Conservation (phyloP, 1,284 basidiomycete genomes). For the Moesziomyces parantarcticus region DNA sequence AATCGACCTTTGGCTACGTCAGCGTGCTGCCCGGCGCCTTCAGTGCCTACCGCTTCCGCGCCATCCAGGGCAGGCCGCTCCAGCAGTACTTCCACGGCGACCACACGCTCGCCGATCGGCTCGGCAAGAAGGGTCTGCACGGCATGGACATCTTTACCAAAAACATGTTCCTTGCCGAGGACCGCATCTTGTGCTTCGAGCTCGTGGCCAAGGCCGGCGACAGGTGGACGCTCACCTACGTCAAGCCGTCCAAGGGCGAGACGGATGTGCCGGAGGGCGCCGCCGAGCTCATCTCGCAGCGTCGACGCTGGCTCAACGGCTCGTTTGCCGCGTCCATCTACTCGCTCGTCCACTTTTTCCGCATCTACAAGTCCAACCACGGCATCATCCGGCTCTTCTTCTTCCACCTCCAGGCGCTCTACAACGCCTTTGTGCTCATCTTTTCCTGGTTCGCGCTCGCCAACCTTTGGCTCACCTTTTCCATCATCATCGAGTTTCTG, state of each 20-base stretch:
- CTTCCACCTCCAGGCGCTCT: slow-evolving; percentile 93
- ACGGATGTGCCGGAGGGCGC: slow-evolving; percentile 92
- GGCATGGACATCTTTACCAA: slow-evolving; percentile 97
- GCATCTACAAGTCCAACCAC: slow-evolving; percentile 88
- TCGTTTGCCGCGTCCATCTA: slow-evolving; percentile 96
- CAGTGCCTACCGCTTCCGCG: slow-evolving; percentile 90
- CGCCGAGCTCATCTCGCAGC: slow-evolving; percentile 82
- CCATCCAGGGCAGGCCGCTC: slow-evolving; percentile 89
- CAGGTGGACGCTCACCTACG: slow-evolving; percentile 89
- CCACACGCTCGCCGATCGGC: slow-evolving; percentile 81
- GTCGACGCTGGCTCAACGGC: slow-evolving; percentile 94
- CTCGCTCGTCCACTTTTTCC: slow-evolving; percentile 87
- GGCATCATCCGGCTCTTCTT: slow-evolving; percentile 85
- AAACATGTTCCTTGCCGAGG: slow-evolving; percentile 73
- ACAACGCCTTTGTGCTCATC: slow-evolving; percentile 87
- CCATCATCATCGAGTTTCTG: slow-evolving; percentile 91
- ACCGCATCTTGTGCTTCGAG: slow-evolving; percentile 92
- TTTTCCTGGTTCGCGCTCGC: slow-evolving; percentile 93
- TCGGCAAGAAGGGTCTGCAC: slow-evolving; percentile 92
- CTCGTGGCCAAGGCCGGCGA: slow-evolving; percentile 87
- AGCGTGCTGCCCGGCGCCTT: slow-evolving; percentile 96
- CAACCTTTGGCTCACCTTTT: slow-evolving; percentile 94
- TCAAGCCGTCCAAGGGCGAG: slow-evolving; percentile 94
- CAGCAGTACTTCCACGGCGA: slow-evolving; percentile 99
- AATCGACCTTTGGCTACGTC: slow-evolving; percentile 89